Evolutionary conservation across 2,329 filamentous ascomycete species (phyloP), one percentile per base, ranked within the genome.

Genomic region (Albophoma yamanashiensis): DNA sequence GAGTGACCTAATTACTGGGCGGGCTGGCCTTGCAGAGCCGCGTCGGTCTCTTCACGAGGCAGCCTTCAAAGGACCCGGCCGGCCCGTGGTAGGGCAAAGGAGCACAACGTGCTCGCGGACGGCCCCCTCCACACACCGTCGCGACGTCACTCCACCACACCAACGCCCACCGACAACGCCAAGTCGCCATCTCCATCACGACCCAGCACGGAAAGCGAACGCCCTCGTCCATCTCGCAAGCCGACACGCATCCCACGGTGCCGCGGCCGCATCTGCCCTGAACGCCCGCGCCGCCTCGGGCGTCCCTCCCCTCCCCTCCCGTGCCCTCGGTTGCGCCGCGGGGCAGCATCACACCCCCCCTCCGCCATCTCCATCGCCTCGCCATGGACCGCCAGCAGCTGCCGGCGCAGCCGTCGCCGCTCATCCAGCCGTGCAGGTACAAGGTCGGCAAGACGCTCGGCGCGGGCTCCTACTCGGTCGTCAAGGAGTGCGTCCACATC

Each of bases 401-500:
- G n/a, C 34, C 38, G 8, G 62, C 61, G 58, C 70, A 68, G 58
- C 65, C 63, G 60, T 68, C 65, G 57, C 82, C 87, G 3, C 87
- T 92, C 74, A 85, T 97, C 64, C 92, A 97, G 76, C 92, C 94
- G 68, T 99, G 93, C 74, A 86, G 92, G 67, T 99, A 99, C 82
- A 99, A 97, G 79, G 96, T 96, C 8, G 94, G 94, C 64, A 99
- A 99, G 82, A 97, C 94, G 31, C 80, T 99, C 60, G 94, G 94
- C 64, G 92, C 94, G 40, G 94, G 94, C 64, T 97, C 92, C 60
- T 99, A 99, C 77, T 97, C 92, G 43, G 94, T 97, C 57, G 94
- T 99, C 64, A 97, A 97, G 75, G 94, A 99, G 78, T 99, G 94
- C 73, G 92, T 97, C 36, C 94, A 99, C 74, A 97, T 97, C 70